These are phyloP conservation scores for Liriodendron chinense DNA, from an alignment of 164 flowering plant species.

Conservation along the genomic window DNA sequence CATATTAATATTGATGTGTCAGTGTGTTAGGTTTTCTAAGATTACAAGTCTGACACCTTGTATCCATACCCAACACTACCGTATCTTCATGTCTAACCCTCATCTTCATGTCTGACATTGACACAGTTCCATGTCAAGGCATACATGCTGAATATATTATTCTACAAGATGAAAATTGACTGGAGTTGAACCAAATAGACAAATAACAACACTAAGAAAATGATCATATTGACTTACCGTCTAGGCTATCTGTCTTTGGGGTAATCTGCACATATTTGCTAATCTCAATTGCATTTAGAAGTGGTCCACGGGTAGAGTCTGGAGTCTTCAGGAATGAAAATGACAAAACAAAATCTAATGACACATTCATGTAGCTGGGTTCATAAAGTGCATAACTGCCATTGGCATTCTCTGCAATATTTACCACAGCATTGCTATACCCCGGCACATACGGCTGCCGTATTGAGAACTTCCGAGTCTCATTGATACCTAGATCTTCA, in stretches of 20 bases:
- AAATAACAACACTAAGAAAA: neutral
- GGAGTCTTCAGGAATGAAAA: conserved; percentile 71
- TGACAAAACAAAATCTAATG: conserved; percentile 68
- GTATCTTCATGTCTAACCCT: too few relatives aligned
- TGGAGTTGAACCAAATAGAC: neutral
- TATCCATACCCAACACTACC: too few relatives aligned
- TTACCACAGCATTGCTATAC: conserved; percentile 75
- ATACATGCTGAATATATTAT: neutral
- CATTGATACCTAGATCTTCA: conserved; percentile 64
- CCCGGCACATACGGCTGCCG: conserved; percentile 60
- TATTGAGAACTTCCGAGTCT: conserved; percentile 75
- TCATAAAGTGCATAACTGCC: conserved; percentile 85
- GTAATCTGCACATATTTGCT: conserved; percentile 67
- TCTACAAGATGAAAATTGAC: conserved; percentile 1
- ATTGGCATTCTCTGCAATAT: conserved; percentile 87
- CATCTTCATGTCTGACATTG: too few relatives aligned
- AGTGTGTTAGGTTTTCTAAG: too few relatives aligned
- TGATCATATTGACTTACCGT: conserved; percentile 46
- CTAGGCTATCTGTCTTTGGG: conserved; percentile 54
- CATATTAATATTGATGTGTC: too few relatives aligned
- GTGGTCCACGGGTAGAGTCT: conserved; percentile 90
- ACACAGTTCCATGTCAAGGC: too few relatives aligned
- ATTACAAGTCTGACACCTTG: too few relatives aligned
- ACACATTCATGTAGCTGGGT: conserved; percentile 88
- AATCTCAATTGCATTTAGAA: conserved; percentile 85